These are phyloP conservation scores for Phoma sp. DNA, from an alignment of 2,329 filamentous ascomycete species.

Conservation along the genomic window DNA sequence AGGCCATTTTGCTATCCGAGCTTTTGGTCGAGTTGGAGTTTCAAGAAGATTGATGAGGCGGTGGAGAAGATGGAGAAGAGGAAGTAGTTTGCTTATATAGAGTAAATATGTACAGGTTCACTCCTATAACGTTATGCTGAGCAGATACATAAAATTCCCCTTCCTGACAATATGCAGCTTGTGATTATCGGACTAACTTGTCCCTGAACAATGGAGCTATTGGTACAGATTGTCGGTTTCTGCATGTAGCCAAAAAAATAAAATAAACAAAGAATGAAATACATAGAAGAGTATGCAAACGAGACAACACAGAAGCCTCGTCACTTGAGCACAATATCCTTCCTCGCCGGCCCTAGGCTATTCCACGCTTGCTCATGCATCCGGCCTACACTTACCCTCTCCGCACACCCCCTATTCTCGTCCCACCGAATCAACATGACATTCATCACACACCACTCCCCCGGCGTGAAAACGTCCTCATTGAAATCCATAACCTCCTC, in stretches of 20 bases:
- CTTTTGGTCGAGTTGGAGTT: constrained; percentile 45
- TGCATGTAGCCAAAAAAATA: too few relatives aligned
- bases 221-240: too few relatives aligned
- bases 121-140: too few relatives aligned
- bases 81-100: constrained; percentile 1
- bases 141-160: neutral
- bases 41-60: constrained; percentile 49
- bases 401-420: constrained; percentile 25
- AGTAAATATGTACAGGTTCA: neutral
- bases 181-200: too few relatives aligned
- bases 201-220: too few relatives aligned
- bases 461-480: constrained; percentile 26
- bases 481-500: constrained; percentile 38
- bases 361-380: constrained; percentile 45
- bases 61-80: constrained; percentile 39
- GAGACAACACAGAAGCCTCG: too few relatives aligned
- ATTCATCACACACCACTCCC: constrained; percentile 44
- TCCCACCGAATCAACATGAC: constrained; percentile 44
- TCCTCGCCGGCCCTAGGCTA: constrained; percentile 23
- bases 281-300: too few relatives aligned
- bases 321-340: constrained; percentile 38
- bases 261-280: too few relatives aligned
- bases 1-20: constrained; percentile 53
- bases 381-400: constrained; percentile 40
- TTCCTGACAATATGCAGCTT: too few relatives aligned